These are phyloP conservation scores for Raphanus raphanistrum DNA, from an alignment of 345 rosid species.

Conservation along the genomic window DNA sequence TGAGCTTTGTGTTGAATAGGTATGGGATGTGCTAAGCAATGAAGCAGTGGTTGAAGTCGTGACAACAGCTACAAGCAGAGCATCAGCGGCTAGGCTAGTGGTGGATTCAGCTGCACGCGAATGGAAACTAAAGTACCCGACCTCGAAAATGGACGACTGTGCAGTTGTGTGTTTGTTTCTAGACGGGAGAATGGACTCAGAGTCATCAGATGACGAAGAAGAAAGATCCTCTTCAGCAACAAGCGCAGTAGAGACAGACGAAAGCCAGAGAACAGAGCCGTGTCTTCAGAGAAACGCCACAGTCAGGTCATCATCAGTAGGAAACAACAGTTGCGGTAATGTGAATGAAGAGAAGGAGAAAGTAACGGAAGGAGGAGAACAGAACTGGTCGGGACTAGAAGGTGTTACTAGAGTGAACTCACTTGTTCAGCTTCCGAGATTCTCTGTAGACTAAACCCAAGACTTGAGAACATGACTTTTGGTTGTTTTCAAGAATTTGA, in stretches of 20 bases:
- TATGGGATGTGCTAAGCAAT: constrained; percentile 98
- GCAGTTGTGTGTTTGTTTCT: constrained; percentile 98
- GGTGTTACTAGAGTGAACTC: constrained; percentile 98
- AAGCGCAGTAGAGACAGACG: constrained; percentile 71
- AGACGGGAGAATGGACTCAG: constrained; percentile 93
- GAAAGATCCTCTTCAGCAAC: constrained; percentile 79
- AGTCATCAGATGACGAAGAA: constrained; percentile 70
- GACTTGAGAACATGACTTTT: constrained; percentile 36
- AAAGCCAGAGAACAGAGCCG: constrained; percentile 78
- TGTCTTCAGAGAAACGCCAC: constrained; percentile 84
- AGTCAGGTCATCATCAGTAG: constrained; percentile 58
- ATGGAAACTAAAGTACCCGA: constrained; percentile 97
- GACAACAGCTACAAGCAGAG: constrained; percentile 73
- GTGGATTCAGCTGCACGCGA: constrained; percentile 89
- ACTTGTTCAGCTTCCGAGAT: constrained; percentile 96
- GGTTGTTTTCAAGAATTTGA: constrained; percentile 26
- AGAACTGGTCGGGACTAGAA: constrained; percentile 90
- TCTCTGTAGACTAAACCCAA: constrained; percentile 63
- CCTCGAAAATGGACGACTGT: constrained; percentile 99
- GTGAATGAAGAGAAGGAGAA: constrained; percentile 37
- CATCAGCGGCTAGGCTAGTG: constrained; percentile 84
- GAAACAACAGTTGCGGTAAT: constrained; percentile 46
- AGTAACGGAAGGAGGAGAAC: constrained; percentile 61
- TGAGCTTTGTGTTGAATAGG: constrained; percentile 45
- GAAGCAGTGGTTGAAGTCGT: constrained; percentile 94